Evolutionary conservation across 345 rosid genomes (phyloP).

Genomic region (Euphorbia lathyris): DNA sequence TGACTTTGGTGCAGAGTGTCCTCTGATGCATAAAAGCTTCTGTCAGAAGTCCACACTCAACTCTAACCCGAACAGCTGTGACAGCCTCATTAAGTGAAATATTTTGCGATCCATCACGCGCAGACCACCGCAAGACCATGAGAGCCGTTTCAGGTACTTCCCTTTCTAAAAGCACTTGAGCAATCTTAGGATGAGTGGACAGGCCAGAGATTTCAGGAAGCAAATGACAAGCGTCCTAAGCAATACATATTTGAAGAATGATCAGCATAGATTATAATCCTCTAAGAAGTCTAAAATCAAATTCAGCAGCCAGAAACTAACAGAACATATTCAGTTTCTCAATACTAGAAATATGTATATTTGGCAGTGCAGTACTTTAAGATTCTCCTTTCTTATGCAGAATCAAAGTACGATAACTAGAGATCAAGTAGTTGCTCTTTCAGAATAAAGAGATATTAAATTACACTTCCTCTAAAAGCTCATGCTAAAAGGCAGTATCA

Average conservation of each 20-base stretch:
- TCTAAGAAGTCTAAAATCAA: neutral
- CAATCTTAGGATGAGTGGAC: constrained; percentile 82
- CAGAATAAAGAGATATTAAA: neutral
- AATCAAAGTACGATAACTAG: neutral
- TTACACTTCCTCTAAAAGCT: neutral
- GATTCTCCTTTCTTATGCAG: neutral
- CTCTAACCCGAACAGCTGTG: constrained; percentile 78
- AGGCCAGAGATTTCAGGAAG: constrained; percentile 91
- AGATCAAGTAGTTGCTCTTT: neutral
- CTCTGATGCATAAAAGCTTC: constrained; percentile 94
- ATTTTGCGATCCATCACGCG: constrained; percentile 65
- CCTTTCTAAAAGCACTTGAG: constrained; percentile 88
- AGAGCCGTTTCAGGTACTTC: constrained; percentile 74
- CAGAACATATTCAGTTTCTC: neutral
- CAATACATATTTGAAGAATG: constrained; percentile 22
- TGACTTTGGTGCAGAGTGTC: constrained; percentile 61
- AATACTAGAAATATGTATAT: neutral
- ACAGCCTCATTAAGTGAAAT: constrained; percentile 79
- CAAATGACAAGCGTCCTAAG: constrained; percentile 77
- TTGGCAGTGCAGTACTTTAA: neutral
- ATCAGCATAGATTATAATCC: constrained; percentile 19
- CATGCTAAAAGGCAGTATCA: neutral
- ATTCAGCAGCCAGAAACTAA: neutral
- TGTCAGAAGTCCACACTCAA: constrained; percentile 87
- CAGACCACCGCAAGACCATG: constrained; percentile 90